Base-by-base conservation (phyloP, 805 yeast genomes). In the Kluyveromyces siamensis region DNA sequence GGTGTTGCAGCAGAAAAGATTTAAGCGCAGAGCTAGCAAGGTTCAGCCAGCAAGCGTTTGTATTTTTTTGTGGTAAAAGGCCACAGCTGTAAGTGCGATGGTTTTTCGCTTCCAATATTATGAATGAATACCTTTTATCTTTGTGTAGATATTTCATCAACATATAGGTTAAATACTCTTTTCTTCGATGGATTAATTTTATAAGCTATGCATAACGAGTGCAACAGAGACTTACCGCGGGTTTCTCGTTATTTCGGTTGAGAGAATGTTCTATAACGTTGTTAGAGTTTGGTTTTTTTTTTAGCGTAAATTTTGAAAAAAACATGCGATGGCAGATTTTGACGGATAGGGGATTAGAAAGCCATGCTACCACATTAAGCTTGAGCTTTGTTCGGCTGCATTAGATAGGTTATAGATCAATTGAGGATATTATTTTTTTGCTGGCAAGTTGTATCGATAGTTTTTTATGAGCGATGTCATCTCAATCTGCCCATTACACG, bases 1-100 rank as follows among this genome's bases (percentile, higher is more conserved):
- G 99, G 99, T 81, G 83, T 87, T 62, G 76, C 71, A 65, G 87
- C 81, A 72, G 81, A 78, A 73, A 93, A 93, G 84, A 80, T 91
- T 80, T 91, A 89, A 84, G 68, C 49, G 40, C 25, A 21, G 25
- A 21, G 25, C 25, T 21, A 21, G 25, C 25, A 21, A 6, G 25
- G 3, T 6, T 17, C 30, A 41, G 30, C 27, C 43, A 25, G 35
- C 35, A 27, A 40, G 37, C 33, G 40, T 41, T 39, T 30, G 27
- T 19, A 4, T 30, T 30, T 30, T 30, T 30, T 13, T 30, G 9
- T 11, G 18, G 25, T 21, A 21, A 6, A 21, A 21, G 25, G 25
- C 6, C 25, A 21, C 25, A 21, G 25, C 25, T 21, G 25, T 21
- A 21, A 21, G 25, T 21, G 25, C 25, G 25, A 21, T 21, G 25